These are phyloP conservation scores for Mortierella sp. DNA, from an alignment of 371 early-diverging fungal species.

Conservation along the genomic window DNA sequence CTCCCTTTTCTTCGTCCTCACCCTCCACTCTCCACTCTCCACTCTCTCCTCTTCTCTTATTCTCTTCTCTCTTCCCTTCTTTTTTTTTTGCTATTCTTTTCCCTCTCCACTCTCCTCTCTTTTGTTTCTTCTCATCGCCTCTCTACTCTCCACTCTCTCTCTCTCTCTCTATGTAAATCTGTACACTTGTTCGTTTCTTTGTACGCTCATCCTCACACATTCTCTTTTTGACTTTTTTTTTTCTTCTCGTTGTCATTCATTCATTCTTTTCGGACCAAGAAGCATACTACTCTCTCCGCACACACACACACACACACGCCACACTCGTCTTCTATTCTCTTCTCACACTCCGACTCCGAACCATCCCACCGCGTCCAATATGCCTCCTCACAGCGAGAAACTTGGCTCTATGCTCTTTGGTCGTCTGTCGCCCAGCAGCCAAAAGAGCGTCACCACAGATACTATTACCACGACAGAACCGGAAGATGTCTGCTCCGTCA, in stretches of 20 bases:
- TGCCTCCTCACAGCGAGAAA: slow-evolving; percentile 12
- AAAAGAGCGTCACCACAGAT: slow-evolving; percentile 1
- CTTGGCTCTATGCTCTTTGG: slow-evolving; percentile 9
- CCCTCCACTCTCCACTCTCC: not conserved
- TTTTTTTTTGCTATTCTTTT: not conserved
- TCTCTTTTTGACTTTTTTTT: slow-evolving; percentile 4
- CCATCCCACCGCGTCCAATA: not conserved
- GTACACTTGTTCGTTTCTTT: not conserved
- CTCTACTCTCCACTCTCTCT: not conserved
- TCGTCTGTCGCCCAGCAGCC: slow-evolving; percentile 9
- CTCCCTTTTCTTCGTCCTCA: not conserved
- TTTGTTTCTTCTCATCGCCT: not conserved
- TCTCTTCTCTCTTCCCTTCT: not conserved
- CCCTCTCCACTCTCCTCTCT: slow-evolving; percentile 9
- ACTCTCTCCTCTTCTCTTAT: not conserved
- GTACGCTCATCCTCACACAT: not conserved
- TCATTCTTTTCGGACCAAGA: not conserved
- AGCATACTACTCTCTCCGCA: not conserved
- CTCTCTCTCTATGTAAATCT: not conserved
- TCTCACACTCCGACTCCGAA: slow-evolving; percentile 14
- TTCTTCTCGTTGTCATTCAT: not conserved
- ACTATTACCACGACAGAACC: not conserved
- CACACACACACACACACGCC: not conserved
- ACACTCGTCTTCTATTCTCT: not conserved
- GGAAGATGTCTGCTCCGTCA: slow-evolving; percentile 57